These are phyloP conservation scores for Thermothielavioides terrestris DNA, from an alignment of 495 filamentous ascomycete species.

Conservation along the genomic window DNA sequence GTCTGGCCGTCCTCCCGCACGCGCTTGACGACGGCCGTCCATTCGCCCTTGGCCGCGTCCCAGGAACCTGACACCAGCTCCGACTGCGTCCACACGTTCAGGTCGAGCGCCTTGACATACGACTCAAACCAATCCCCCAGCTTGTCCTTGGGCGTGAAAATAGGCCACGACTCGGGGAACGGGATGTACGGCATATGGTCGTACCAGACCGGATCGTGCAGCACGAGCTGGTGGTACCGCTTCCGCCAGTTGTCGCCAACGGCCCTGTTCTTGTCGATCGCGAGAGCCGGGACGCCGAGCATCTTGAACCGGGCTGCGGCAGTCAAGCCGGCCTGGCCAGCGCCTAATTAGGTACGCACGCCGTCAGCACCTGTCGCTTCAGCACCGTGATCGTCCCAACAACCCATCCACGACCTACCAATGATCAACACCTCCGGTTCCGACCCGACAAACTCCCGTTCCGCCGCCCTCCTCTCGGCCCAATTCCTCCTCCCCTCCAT, in stretches of 20 bases:
- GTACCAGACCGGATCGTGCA: conserved; percentile 72
- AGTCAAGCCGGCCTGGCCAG: conserved; percentile 52
- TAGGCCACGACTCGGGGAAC: conserved; percentile 59
- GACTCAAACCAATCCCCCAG: conserved; percentile 69
- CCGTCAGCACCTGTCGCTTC: conserved; percentile 9
- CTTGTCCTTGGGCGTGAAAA: conserved; percentile 75
- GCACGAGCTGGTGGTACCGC: conserved; percentile 54
- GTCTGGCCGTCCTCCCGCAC: conserved; percentile 37
- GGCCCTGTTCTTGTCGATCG: conserved; percentile 56
- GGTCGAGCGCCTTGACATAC: conserved; percentile 64
- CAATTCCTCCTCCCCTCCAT: conserved; percentile 47
- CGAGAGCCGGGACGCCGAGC: conserved; percentile 53
- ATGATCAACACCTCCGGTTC: conserved; percentile 61
- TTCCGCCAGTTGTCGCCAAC: conserved; percentile 74
- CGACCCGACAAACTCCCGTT: conserved; percentile 45
- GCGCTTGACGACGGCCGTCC: conserved; percentile 53
- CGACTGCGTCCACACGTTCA: conserved; percentile 65
- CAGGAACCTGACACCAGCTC: conserved; percentile 44
- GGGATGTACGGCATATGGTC: conserved; percentile 66
- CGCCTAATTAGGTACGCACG: conserved; percentile 29
- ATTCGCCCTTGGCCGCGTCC: conserved; percentile 45
- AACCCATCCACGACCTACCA: conserved; percentile 35
- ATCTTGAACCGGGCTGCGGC: conserved; percentile 63
- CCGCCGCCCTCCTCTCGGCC: conserved; percentile 51
- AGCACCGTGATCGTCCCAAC: neutral